Base-by-base conservation (phyloP, 2,329 filamentous ascomycete genomes). In the Nemania bipapillata region DNA sequence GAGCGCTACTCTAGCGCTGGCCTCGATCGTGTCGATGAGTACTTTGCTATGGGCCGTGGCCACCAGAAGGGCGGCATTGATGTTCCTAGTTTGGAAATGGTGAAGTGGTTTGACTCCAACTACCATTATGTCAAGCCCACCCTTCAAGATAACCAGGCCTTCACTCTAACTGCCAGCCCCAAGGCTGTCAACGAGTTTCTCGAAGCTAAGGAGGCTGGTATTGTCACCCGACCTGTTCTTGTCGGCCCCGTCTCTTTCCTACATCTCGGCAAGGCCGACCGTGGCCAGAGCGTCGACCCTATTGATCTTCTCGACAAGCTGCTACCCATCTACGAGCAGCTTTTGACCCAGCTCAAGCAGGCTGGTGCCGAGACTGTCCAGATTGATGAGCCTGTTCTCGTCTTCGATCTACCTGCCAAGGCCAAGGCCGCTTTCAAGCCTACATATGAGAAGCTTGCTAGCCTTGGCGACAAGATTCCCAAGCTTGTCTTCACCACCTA, bases 121-220 rank as follows among this genome's bases (percentile, higher is more conserved):
- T 99, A 99, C 91, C 96, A 98, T 89, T 99, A 99, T 84, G 96
- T 98, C 86, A 98, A 98, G 91, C 96, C 96, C 74, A 97, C 96
- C 72, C 90, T 99, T 75, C 94, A 97, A 85, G 91, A 97, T 86
- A 92, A 92, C 88, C 96, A 99, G 89, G 91, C 88, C 80, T 99
- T 99, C 91, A 94, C 91, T 85, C 93, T 99, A 72, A 84, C 87
- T 71, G 85, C 89, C 76, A 91, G 91, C 83, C 94, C 96, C 82
- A 99, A 99, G 91, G 94, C 96, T 77, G 92, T 99, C 74, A 86
- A 82, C 77, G 93, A 99, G 84, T 99, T 96, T 90, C 88, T 92
- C 77, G 96, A 99, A 89, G 96, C 96, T 80, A 98, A 99, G 91
- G 94, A 94, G 83, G 95, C 94, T 80, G 96, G 96, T 78, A 93